Percentiles rank a stretch among this genome's conserved stretches.
Evolutionary conservation across 306 rosid species (phyloP).

Genomic region (Cucurbita ficifolia): DNA sequence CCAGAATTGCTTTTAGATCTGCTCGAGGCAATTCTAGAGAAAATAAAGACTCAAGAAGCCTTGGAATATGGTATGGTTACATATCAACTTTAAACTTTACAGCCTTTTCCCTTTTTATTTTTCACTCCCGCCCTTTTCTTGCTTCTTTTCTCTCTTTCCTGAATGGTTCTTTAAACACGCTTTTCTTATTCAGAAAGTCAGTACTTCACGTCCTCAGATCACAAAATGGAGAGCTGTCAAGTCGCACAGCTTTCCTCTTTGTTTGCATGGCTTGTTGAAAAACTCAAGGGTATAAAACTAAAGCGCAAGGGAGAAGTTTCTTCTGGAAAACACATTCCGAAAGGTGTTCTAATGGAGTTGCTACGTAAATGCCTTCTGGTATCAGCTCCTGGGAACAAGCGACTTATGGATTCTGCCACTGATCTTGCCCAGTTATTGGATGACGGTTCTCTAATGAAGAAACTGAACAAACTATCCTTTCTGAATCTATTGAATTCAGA

Average conservation of each 20-base stretch:
- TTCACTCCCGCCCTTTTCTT: neutral
- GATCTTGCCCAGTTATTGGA: slow-evolving; percentile 39
- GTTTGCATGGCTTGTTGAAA: slow-evolving; percentile 61
- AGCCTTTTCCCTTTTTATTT: neutral
- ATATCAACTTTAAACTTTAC: slow-evolving; percentile 1
- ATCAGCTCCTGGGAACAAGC: slow-evolving; percentile 44
- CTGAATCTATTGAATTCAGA: slow-evolving; percentile 24
- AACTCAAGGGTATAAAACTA: slow-evolving; percentile 22
- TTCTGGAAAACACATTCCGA: slow-evolving; percentile 26
- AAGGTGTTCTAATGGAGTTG: slow-evolving; percentile 33
- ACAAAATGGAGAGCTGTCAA: slow-evolving; percentile 15
- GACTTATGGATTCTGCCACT: slow-evolving; percentile 47
- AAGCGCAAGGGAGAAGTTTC: slow-evolving; percentile 4
- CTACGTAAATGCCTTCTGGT: slow-evolving; percentile 48
- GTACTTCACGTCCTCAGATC: slow-evolving; percentile 13
- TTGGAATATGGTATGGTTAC: slow-evolving; percentile 33
- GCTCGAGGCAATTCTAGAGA: slow-evolving; percentile 52
- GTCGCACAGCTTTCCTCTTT: slow-evolving; percentile 42
- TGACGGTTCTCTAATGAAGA: slow-evolving; percentile 27
- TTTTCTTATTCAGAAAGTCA: slow-evolving; percentile 19
- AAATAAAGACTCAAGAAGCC: slow-evolving; percentile 39
- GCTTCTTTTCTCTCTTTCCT: neutral
- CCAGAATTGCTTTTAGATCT: slow-evolving; percentile 67
- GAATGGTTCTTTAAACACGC: neutral
- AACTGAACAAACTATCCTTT: slow-evolving; percentile 30